Evolutionary conservation across 208 protist genomes (phyloP), one percentile per base, ranked within the genome.

Genomic region (Borovskyia barvae): DNA sequence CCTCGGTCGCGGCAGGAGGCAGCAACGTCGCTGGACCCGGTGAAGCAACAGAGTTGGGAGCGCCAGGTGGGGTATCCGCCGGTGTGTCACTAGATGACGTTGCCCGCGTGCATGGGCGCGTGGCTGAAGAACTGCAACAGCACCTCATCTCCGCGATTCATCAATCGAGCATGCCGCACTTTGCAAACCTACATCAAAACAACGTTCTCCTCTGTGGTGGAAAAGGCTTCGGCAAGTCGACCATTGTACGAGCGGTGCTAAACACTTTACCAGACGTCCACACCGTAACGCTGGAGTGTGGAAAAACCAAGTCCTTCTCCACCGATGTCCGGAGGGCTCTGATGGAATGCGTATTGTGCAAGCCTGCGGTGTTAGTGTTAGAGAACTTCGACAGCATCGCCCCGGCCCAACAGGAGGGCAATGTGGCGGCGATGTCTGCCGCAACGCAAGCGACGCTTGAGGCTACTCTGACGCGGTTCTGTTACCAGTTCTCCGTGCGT

Each of bases 351-450:
- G 67, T 80, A 43, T 66, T 93, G 48, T 86, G 80, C 63, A 78
- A 85, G 3, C 92, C 92, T 24, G 77, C 85, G 29, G 72, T 93
- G 35, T 64, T 97, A 28, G 69, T 97, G 33, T 71, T 97, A 15
- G 89, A 97, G 54, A 79, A 88, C 70, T 80, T 97, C 45, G 85
- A 95, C 70, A 71, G 52, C 39, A 75, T 95, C 25, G 87, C 85
- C 9, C 76, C 83, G 9, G 79, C 52, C 53, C 91, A 92, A 69
- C 80, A 80, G 55, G 87, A 92, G 35, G 72, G 80, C 45, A 75
- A 81, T 30, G 76, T 80, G 32, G 52, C 61, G 46, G 66, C 83
- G 25, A 78, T 95, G 66, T 82, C 72, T 24, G 59, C 62, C 14
- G 68, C 68, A 30, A 95, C 85, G 46, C 69, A 62, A 25, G 75